Percentiles rank a stretch among this genome's conserved stretches.
phyloP scores from a whole-genome alignment of 306 rosid genomes.

The Ochetophila trinervis region DNA sequence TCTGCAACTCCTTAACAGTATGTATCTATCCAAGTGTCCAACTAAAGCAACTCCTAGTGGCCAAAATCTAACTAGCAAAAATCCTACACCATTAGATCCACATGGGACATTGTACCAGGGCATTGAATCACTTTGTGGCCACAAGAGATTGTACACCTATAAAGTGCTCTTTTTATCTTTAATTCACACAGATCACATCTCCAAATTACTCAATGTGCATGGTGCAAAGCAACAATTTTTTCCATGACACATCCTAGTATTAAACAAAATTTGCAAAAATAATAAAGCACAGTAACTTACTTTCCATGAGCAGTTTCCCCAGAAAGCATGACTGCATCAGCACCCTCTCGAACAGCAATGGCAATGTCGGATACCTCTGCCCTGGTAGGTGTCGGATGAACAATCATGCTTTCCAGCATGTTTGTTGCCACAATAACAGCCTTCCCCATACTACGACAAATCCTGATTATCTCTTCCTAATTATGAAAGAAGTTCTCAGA shows the following conservation, averaged over 20 bases:
- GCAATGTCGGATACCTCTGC: constrained; percentile 99
- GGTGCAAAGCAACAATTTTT: background rate
- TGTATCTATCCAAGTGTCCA: background rate
- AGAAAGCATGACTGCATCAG: constrained; percentile 93
- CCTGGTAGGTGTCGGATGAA: constrained; percentile 97
- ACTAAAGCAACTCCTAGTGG: too few species aligned
- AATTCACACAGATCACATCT: too few species aligned
- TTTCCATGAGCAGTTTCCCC: constrained; percentile 99
- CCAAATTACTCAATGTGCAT: background rate
- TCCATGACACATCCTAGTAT: background rate
- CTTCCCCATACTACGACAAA: constrained; percentile 98
- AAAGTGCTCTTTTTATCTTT: too few species aligned
- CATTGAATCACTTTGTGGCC: too few species aligned
- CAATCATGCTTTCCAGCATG: constrained; percentile 99
- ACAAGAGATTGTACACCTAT: too few species aligned
- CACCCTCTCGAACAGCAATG: constrained; percentile 98
- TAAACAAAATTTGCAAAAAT: background rate
- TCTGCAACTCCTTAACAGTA: constrained; percentile 4
- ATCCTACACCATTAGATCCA: too few species aligned
- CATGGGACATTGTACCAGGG: too few species aligned
- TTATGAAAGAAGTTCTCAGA: constrained; percentile 7
- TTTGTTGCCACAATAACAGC: constrained; percentile 98
- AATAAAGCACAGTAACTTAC: constrained; percentile 43
- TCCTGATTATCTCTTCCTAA: constrained; percentile 88
- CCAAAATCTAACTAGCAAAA: too few species aligned